A percentile compares a stretch with the other conserved stretches of the same genome.
Conservation (phyloP, 139 green algal genomes). For the Marvania coccoides region DNA sequence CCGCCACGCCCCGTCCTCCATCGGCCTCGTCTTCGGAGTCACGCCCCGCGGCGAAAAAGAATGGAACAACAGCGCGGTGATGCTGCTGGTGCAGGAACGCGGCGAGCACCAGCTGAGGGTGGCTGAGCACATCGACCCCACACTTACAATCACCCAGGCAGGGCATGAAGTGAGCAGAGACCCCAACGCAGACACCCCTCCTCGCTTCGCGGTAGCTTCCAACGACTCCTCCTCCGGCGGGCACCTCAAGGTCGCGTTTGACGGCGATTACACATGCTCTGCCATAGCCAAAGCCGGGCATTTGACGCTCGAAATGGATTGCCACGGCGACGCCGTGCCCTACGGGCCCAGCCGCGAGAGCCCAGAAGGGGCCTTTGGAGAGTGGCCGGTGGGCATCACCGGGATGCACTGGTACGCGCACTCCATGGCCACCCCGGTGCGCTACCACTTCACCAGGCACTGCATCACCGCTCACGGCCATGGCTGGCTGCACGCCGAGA, state of each 20-base stretch:
- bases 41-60: background rate
- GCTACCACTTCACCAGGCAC: background rate
- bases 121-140: background rate
- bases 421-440: conserved; percentile 18
- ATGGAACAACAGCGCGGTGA: conserved; percentile 1
- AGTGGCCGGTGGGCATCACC: background rate
- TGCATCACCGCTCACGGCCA: background rate
- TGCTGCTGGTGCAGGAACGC: background rate
- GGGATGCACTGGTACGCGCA: conserved; percentile 18
- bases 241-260: background rate
- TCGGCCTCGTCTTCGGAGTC: background rate
- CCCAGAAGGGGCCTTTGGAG: background rate
- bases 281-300: background rate
- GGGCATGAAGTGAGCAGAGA: background rate
- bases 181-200: background rate
- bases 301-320: background rate
- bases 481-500: conserved; percentile 9
- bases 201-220: background rate
- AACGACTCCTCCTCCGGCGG: background rate
- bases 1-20: background rate
- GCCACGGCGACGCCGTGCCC: background rate
- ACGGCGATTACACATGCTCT: background rate
- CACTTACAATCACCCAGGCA: background rate
- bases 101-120: background rate
- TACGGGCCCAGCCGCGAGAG: background rate